Percentiles rank a stretch among this genome's conserved stretches.
Evolutionary conservation across 306 rosid genomes (phyloP).

Genomic region (Ormosia semicastrata): DNA sequence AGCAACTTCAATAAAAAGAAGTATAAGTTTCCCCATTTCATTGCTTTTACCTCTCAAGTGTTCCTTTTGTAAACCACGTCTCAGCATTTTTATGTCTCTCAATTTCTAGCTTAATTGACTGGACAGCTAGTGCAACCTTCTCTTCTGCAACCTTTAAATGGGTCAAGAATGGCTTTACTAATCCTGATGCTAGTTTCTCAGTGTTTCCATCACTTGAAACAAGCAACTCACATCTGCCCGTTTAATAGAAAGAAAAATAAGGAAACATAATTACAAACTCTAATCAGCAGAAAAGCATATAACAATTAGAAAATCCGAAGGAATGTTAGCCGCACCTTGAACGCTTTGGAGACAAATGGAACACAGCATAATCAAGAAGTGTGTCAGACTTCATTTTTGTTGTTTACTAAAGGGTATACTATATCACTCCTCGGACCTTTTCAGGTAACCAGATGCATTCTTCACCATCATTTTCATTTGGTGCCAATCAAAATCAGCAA

Average conservation of each 20-base stretch:
- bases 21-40: background rate
- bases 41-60: slow-evolving; percentile 77
- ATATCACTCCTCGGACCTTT: slow-evolving; percentile 36
- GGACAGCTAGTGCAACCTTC: slow-evolving; percentile 73
- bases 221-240: slow-evolving; percentile 81
- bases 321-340: slow-evolving; percentile 56
- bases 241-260: background rate
- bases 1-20: background rate
- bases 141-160: slow-evolving; percentile 89
- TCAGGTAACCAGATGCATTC: slow-evolving; percentile 42
- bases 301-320: slow-evolving; percentile 10
- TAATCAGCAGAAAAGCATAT: slow-evolving; percentile 3
- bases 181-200: slow-evolving; percentile 90
- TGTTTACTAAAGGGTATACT: slow-evolving; percentile 29
- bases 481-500: slow-evolving; percentile 23
- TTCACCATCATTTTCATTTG: slow-evolving; percentile 11
- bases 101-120: slow-evolving; percentile 74
- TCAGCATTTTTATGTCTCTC: slow-evolving; percentile 61
- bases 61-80: slow-evolving; percentile 94
- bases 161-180: slow-evolving; percentile 78
- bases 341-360: slow-evolving; percentile 88
- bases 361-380: slow-evolving; percentile 85
- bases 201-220: slow-evolving; percentile 71
- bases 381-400: slow-evolving; percentile 82
- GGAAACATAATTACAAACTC: slow-evolving; percentile 2